Evolutionary conservation across 2,329 filamentous ascomycete species (phyloP), one percentile per base, ranked within the genome.

Genomic region (Leptoxyphium fumago): DNA sequence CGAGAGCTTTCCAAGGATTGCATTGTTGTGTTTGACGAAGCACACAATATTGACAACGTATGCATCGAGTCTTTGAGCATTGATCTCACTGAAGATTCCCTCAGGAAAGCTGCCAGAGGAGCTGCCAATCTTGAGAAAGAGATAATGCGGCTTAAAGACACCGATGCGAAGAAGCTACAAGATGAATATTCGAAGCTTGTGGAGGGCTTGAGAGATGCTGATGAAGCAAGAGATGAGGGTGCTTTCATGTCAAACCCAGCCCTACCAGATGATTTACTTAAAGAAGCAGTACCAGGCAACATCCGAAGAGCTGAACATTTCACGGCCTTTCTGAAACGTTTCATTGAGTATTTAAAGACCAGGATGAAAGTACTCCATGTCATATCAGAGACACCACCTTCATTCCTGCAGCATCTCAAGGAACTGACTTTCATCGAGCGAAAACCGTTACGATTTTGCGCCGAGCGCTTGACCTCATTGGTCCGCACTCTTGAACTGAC

Each of bases 21-120:
- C 61, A 98, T 98, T 43, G 85, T 98, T 15, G 91, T 98, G 2
- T 98, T 98, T 52, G 91, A 98, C 58, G 91, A 98, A 64, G 91
- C 91, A 11, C 91, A 98, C 68, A 98, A 98, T 59, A 98, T 98
- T 54, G 91, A 98, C 72, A 98, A 98, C 60, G 91, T 98, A 46
- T 98, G 93, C 61, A 98, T 98, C 52, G 91, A 98, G 60, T 89
- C 91, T 2, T 69, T 96, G 10, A 98, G 91, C 58, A 96, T 94
- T 38, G 91, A 98, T 56, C 77, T 98, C 45, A 96, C 89, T 0
- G 88, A 98, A 59, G 91, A 96, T 53, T 95, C 89, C 0, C 64
- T 98, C 43, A 78, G 88, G 17, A 94, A 86, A 65, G 91, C 91
- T 15, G 88, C 87, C 1, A 75, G 87, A 51, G 91, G 91, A 5